Base-by-base conservation (phyloP, 2,329 filamentous ascomycete species). In the Microcyclosporella mali region DNA sequence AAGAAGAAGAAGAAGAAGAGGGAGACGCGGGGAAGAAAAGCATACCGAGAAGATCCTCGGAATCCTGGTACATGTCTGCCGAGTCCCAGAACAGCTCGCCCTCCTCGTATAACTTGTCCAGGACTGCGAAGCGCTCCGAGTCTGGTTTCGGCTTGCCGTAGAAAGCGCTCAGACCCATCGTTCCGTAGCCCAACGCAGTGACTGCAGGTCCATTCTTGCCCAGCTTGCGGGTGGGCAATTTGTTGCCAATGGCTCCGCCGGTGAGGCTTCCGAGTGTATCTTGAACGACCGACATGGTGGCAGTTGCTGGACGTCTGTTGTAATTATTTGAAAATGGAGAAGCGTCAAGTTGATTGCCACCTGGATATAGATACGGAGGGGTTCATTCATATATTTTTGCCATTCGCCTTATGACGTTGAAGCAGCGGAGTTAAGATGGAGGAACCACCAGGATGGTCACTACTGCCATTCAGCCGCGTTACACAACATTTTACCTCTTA, bases 71-170 rank as follows among this genome's bases (percentile, higher is more conserved):
- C 54, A 64, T 61, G 45, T 63, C 61, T 4, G 63, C 54, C 18
- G 63, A 59, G 49, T 79, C 75, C 74, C 74, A 78, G 55, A 72
- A 70, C 9, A 65, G 67, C 37, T 70, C 68, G 37, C 77, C 77
- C 1, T 70, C 50, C 19, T 72, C 70, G 59, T 71, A 71, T 2
- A 69, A 69, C 10, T 66, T 66, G 55, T 78, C 73, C 15, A 79
- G 69, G 2, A 79, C 51, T 3, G 66, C 66, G 43, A 78, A 65
- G 2, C 72, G 70, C 46, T 77, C 71, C 16, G 67, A 58, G 21
- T 78, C 73, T 2, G 72, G 66, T 38, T 69, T 71, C 4, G 63
- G 55, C n/a, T 53, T 46, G 37, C 72, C 72, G 49, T 77, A 76
- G 56, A 69, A 71, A 34, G 60, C 58, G 31, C 56, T 58, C 47